Evolutionary conservation across 139 green algal genomes (phyloP).

Genomic region (Asterochloris sp.): DNA sequence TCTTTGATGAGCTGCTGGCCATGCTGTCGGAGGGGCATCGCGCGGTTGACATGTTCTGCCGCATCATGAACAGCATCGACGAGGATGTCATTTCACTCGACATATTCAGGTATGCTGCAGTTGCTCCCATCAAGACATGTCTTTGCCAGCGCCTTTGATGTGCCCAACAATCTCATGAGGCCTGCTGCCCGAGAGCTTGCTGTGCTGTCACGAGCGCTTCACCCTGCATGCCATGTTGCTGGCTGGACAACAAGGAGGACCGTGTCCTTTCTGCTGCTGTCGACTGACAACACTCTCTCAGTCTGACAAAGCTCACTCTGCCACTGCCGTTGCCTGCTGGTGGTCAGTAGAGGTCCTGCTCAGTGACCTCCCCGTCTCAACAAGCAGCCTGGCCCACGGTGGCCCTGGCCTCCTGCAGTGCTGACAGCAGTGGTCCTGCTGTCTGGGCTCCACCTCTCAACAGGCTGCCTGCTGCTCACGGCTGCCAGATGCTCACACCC

Average conservation of each 20-base stretch:
- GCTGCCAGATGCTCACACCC: neutral
- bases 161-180: neutral
- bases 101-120: conserved; percentile 48
- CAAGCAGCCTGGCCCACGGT: too few species aligned
- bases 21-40: conserved; percentile 45
- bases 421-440: too few species aligned
- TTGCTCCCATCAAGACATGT: neutral
- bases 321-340: neutral
- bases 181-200: too few species aligned
- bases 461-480: too few species aligned
- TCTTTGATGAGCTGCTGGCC: conserved; percentile 81
- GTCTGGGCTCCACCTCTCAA: too few species aligned
- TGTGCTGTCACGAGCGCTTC: too few species aligned
- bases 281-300: neutral
- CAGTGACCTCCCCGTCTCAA: too few species aligned
- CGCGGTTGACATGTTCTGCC: conserved; percentile 86
- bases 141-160: neutral
- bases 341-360: too few species aligned
- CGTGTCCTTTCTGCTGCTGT: neutral
- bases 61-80: conserved; percentile 84
- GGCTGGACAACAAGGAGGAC: too few species aligned
- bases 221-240: too few species aligned
- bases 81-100: conserved; percentile 91
- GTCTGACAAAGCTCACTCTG: neutral
- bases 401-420: too few species aligned